These are phyloP conservation scores for Ephemerocybe angulata DNA, from an alignment of 768 basidiomycete species.

Conservation along the genomic window DNA sequence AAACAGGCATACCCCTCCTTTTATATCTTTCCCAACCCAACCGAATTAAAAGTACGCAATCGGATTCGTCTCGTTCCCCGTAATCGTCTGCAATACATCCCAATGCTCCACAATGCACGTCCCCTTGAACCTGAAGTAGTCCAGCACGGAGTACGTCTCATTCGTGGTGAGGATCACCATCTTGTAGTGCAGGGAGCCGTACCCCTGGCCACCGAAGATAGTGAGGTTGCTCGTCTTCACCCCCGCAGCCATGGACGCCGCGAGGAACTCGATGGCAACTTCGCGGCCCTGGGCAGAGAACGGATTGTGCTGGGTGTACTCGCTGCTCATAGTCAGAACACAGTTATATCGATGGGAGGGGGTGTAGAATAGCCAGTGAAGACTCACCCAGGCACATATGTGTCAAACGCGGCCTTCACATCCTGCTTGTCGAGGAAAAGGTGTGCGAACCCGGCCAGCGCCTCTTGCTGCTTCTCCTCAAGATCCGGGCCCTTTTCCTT, in stretches of 20 bases:
- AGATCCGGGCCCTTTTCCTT: not conserved
- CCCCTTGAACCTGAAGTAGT: conserved; percentile 8
- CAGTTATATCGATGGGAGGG: not conserved
- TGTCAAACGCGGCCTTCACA: conserved; percentile 1
- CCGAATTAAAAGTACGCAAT: conserved; percentile 5
- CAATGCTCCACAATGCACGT: conserved; percentile 8
- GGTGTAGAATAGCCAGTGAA: not conserved
- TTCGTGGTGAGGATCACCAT: not conserved
- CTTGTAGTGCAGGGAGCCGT: conserved; percentile 5
- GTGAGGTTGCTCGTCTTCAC: not conserved
- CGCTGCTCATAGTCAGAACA: not conserved
- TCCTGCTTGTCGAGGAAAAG: conserved; percentile 2
- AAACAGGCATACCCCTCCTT: too few species aligned
- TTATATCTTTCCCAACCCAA: not conserved
- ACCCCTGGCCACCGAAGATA: conserved; percentile 3
- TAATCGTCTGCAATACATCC: conserved; percentile 6
- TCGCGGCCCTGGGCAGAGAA: conserved; percentile 4
- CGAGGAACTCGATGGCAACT: not conserved
- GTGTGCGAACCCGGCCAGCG: not conserved
- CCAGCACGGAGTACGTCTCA: not conserved
- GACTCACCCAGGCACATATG: conserved; percentile 4
- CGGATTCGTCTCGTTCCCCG: conserved; percentile 2
- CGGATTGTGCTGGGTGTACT: conserved; percentile 6
- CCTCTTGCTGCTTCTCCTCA: not conserved
- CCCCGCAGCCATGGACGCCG: not conserved